Evolutionary conservation across 2,329 filamentous ascomycete species (phyloP).

Genomic region (Curvularia eragrostidis): DNA sequence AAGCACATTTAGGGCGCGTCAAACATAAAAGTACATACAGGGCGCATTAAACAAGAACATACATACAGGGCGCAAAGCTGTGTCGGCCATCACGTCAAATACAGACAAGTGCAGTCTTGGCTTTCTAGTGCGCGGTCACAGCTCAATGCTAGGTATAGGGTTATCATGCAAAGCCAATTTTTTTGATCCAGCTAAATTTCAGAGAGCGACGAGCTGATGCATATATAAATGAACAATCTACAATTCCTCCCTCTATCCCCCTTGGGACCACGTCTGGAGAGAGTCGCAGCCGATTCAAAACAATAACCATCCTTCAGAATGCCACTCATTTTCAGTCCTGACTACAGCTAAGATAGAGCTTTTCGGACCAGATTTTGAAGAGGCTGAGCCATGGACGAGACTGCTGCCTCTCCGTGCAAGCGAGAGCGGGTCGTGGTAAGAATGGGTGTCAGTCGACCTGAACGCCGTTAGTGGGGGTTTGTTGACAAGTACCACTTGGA

Average conservation of each 20-base stretch:
- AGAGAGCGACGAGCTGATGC: conserved; percentile 41
- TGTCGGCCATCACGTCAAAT: neutral
- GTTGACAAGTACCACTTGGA: neutral
- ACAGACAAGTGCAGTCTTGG: neutral
- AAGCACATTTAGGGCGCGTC: neutral
- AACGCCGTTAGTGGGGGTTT: conserved; percentile 11
- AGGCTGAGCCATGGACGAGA: conserved; percentile 23
- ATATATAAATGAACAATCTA: conserved; percentile 33
- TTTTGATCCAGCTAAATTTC: conserved; percentile 36
- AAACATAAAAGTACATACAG: neutral
- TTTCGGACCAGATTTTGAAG: conserved; percentile 24
- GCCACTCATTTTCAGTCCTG: conserved; percentile 19
- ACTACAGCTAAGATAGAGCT: conserved; percentile 26
- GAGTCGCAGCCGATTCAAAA: conserved; percentile 39
- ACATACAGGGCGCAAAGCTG: conserved; percentile 3
- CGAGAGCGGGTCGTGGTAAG: conserved; percentile 48
- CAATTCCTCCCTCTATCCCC: conserved; percentile 29
- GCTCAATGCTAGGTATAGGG: neutral
- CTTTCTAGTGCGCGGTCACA: neutral
- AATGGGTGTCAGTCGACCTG: conserved; percentile 47
- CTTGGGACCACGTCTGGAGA: conserved; percentile 31
- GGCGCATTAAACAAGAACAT: neutral
- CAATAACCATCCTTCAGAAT: conserved; percentile 31
- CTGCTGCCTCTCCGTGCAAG: conserved; percentile 45
- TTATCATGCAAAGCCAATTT: neutral